Base-by-base conservation (phyloP, 176 grass and related monocot genomes). In the Avena insularis region DNA sequence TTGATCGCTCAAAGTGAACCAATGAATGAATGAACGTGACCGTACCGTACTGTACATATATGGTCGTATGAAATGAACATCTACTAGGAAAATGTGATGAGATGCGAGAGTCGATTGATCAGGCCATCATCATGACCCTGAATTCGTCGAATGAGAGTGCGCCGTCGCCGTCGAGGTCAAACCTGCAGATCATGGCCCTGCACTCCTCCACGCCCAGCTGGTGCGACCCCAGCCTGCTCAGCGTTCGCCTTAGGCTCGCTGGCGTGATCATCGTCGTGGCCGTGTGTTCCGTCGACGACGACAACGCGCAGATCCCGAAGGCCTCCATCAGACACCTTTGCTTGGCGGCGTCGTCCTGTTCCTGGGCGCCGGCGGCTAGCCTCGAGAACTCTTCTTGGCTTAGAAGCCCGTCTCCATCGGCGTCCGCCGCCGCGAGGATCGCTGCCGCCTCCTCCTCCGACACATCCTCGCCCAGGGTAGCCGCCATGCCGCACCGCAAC, bases 121-220 rank as follows among this genome's bases (percentile, higher is more conserved):
- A 88, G 20, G 59, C 66, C 87, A 69, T 79, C 83, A 90, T 89
- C 92, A 94, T 94, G 73, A 89, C 38, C 84, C 79, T 92, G 79
- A 94, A 92, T 85, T 94, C 90, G 3, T 94, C 85, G 33, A 91
- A 94, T 8, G 87, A 83, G 33, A 94, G 78, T 0, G 83, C 85
- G 12, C 92, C 93, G 27, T 94, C 87, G 46, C 93, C 93, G 48
- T 94, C 45, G 67, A 94, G 84, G 45, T 94, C 89, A 36, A 91
- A 94, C 71, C 93, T 79, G 84, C 90, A 83, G 23, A 94, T 94
- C 87, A 94, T 94, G 67, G 78, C 70, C 57, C 46, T 70, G 89
- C 92, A 94, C 64, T 67, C 64, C 14, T 94, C 90, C 47, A 94
- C 40, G 3, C 16, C 43, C 20, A 86, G 12, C 78, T n/a, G 61